Conservation (phyloP, 2,329 filamentous ascomycete species). For the Cyphellophora europaea region DNA sequence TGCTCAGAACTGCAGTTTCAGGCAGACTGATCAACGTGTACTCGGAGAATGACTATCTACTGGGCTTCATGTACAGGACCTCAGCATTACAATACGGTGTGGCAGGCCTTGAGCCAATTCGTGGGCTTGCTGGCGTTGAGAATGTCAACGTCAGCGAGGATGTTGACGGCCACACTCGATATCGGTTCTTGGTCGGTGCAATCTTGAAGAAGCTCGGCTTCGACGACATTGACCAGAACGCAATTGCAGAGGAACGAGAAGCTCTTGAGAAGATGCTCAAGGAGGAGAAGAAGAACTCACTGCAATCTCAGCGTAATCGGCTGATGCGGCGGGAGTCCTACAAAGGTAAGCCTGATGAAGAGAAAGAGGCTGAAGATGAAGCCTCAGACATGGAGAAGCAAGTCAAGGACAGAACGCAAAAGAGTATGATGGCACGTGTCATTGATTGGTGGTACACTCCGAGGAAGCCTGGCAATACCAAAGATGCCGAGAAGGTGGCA, state of each 20-base stretch:
- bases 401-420: conserved; percentile 19
- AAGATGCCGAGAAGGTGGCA: conserved; percentile 15
- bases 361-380: conserved; percentile 19
- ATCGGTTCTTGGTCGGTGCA: conserved; percentile 56
- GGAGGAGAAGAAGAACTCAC: conserved; percentile 26
- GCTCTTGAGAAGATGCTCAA: conserved; percentile 29
- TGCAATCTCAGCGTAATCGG: conserved; percentile 14
- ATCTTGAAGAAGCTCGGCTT: conserved; percentile 60
- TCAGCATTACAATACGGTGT: conserved; percentile 75
- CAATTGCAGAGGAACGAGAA: conserved; percentile 34
- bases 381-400: conserved; percentile 18
- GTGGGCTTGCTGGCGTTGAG: conserved; percentile 43
- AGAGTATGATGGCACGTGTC: conserved; percentile 18
- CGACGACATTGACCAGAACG: conserved; percentile 51
- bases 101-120: conserved; percentile 68
- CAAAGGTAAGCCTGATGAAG: conserved; percentile 18
- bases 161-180: conserved; percentile 61
- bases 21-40: conserved; percentile 82
- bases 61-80: conserved; percentile 79
- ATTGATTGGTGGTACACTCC: conserved; percentile 20
- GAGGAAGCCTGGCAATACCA: conserved; percentile 10
- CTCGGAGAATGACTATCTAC: conserved; percentile 76
- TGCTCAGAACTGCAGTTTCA: conserved; percentile 66
- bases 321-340: conserved; percentile 15
- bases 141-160: conserved; percentile 59